Evolutionary conservation across 202 grass and related monocot species (phyloP), one percentile per base, ranked within the genome.

Genomic region (Digitaria exilis): DNA sequence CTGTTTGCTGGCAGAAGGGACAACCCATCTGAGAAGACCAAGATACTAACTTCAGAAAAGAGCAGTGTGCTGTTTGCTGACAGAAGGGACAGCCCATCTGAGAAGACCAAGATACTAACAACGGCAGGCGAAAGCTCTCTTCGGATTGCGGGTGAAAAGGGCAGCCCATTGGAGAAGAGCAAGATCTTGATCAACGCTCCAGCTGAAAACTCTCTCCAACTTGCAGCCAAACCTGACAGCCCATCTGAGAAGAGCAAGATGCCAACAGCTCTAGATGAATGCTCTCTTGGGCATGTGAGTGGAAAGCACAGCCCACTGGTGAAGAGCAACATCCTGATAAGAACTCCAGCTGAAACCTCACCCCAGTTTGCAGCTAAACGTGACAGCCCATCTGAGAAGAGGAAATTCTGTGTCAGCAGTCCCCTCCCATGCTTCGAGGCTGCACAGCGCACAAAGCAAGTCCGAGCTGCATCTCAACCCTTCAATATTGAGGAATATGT

Each of bases 401-500:
- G 21, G 43, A 88, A 82, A 68, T 50, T 34, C n/a, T n/a, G n/a
- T n/a, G n/a, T n/a, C n/a, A n/a, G n/a, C n/a, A n/a, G n/a, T n/a
- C n/a, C n/a, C n/a, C n/a, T n/a, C n/a, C n/a, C n/a, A 44, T 39
- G 65, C 17, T 82, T 60, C n/a, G n/a, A n/a, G n/a, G n/a, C n/a
- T n/a, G n/a, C n/a, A n/a, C n/a, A n/a, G n/a, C n/a, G n/a, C n/a
- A n/a, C n/a, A n/a, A n/a, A n/a, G n/a, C n/a, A n/a, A n/a, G n/a
- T n/a, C n/a, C n/a, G n/a, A n/a, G n/a, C n/a, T n/a, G n/a, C n/a
- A n/a, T n/a, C n/a, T n/a, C n/a, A n/a, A n/a, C n/a, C n/a, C 80
- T 71, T 71, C n/a, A 69, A 62, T 12, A 55, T 82, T 79, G 34
- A 89, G 49, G 80, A 91, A 63, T 91, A 82, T 30, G 56, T 44